Evolutionary conservation across 148 eudicot species (phyloP), one percentile per base, ranked within the genome.

Genomic region (Selenicereus undatus): DNA sequence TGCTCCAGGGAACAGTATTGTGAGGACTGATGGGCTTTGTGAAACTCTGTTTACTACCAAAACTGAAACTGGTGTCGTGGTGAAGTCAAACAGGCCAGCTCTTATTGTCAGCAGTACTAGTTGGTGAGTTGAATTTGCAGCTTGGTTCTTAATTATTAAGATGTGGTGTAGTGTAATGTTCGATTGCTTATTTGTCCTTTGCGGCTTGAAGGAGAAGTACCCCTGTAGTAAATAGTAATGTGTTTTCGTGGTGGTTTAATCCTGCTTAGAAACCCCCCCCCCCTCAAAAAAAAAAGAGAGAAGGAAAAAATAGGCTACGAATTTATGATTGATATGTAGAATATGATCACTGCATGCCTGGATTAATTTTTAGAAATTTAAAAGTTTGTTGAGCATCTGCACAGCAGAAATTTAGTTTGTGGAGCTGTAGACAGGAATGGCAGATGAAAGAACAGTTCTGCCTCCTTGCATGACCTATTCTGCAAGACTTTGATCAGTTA

Each of bases 81-180:
- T 90, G 85, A 95, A 89, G 89, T 87, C 87, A 71, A 88, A 89
- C 75, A 88, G 99, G 79, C 97, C 99, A 78, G 97, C 95, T 42
- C 91, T 95, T 79, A 83, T 95, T 80, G 98, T 95, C 80, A 95
- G 98, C 83, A 93, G 98, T 86, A 95, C 99, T 73, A 95, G 99
- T 86, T 95, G 99, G 98, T 95, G 86, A 90, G 92, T 73, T 80
- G 29, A 43, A 11, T 52, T 4, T 74, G 78, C 72, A 36, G 11
- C 11, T 80, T 58, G 6, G 0, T 79, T 29, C 11, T 35, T 70
- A 14, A 7, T 39, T 39, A 0, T 39, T 39, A 21, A 5, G 74
- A 78, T 66, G 64, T 78, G 81, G 29, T n/a, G 16, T 69, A 21
- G 20, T 78, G n/a, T 35, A 43, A 45, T n/a, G 8, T 65, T 21